Base-by-base conservation (phyloP, 371 early-diverging fungal species). In the Sporodiniella umbellata region DNA sequence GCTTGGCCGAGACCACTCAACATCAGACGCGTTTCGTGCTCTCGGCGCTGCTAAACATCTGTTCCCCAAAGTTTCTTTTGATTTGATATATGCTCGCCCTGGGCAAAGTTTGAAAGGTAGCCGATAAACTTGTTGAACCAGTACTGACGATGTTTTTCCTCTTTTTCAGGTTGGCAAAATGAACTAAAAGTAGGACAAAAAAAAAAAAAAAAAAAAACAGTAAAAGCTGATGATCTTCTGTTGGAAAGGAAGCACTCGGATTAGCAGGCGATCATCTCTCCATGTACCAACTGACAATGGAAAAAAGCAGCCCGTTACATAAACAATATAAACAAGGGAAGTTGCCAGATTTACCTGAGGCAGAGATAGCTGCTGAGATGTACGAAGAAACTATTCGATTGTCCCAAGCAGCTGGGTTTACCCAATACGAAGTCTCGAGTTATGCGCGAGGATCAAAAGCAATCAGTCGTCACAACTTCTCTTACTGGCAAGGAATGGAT, bases 391-490 rank as follows among this genome's bases (percentile, higher is more conserved):
- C 88, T 2, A 66, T 84, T 12, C 53, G 65, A 54, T 53, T 72
- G 15, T 73, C 81, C 8, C 39, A 47, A 0, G 46, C 56, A 4
- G 61, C 62, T 42, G 89, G 88, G 0, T 86, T 85, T 59, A 31
- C 68, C 2, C 93, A 93, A 48, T 94, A 94, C 57, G 95, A 94
- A 56, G 92, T 94, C 1, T 92, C 92, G 7, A 91, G 80, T 33
- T 94, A 88, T 61, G 82, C 83, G 0, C 57, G 62, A 35, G 49
- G 54, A 17, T 37, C 47, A 5, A 38, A 26, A 0, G 72, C 78
- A 11, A 80, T 87, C 35, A 83, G 90, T 48, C 51, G 55, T 25
- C 95, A 94, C 59, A 94, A 94, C 56, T 79, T 64, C 57, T 78
- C 83, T 0, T 94, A 94, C 64, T 94, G 95, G 95, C 72, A 67